Conservation (phyloP, 2,329 filamentous ascomycete genomes). For the Shiraia bambusicola region DNA sequence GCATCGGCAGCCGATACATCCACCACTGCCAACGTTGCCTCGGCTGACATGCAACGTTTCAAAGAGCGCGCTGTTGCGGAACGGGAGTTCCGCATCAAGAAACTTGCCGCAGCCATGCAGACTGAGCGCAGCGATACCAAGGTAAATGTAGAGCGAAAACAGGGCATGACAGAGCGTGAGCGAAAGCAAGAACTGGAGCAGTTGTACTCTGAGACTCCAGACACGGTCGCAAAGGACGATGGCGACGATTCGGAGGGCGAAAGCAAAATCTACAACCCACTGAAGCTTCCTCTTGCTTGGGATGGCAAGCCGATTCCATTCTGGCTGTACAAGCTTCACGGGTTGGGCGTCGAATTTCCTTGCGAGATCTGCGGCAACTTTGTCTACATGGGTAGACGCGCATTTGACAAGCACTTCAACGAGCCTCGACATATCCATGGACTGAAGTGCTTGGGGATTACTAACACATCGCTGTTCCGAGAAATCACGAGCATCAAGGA, state of each 20-base stretch:
- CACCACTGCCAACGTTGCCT: constrained; percentile 19
- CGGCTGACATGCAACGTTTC: constrained; percentile 45
- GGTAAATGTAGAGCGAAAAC: constrained; percentile 92
- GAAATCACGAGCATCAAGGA: constrained; percentile 94
- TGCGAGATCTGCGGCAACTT: constrained; percentile 98
- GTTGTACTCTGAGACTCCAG: constrained; percentile 65
- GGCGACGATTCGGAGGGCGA: constrained; percentile 69
- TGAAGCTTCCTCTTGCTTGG: constrained; percentile 95
- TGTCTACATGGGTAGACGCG: constrained; percentile 95
- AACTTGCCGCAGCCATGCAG: constrained; percentile 78
- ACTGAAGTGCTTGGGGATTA: constrained; percentile 90
- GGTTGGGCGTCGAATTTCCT: constrained; percentile 87
- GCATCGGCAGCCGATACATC: constrained; percentile 17
- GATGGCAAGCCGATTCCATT: constrained; percentile 98
- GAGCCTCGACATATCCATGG: constrained; percentile 92
- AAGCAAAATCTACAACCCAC: constrained; percentile 92
- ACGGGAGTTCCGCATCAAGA: constrained; percentile 80
- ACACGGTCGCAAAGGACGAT: constrained; percentile 58
- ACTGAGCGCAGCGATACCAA: constrained; percentile 85
- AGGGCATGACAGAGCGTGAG: constrained; percentile 96
- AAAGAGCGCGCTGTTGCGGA: constrained; percentile 92
- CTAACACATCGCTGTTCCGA: constrained; percentile 83
- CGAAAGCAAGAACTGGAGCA: constrained; percentile 92
- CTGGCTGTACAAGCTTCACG: constrained; percentile 97
- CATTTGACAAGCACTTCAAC: constrained; percentile 98